These are phyloP conservation scores for Pleurotus tuber-regium DNA, from an alignment of 768 basidiomycete genomes.

Conservation along the genomic window DNA sequence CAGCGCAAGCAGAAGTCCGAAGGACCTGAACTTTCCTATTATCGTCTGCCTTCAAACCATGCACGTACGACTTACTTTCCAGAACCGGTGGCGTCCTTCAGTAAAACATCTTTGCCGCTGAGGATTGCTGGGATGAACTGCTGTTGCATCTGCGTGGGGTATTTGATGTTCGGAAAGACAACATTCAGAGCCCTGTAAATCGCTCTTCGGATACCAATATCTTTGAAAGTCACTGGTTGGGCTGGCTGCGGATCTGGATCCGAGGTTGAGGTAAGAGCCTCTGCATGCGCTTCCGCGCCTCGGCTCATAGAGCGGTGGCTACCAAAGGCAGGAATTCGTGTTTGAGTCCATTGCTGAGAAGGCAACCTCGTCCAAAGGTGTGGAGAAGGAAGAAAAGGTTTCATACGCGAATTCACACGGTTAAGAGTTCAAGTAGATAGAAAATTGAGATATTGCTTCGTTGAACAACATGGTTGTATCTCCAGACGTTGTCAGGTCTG, in stretches of 20 bases:
- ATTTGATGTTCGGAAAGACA: conserved; percentile 60
- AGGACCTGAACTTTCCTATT: conserved; percentile 50
- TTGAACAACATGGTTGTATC: neutral
- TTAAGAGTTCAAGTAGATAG: neutral
- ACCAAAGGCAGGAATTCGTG: neutral
- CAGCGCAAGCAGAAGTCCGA: conserved; percentile 65
- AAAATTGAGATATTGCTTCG: neutral
- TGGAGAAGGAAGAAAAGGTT: conserved; percentile 19
- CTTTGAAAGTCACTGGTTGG: conserved; percentile 38
- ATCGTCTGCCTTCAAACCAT: neutral
- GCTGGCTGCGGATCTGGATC: neutral
- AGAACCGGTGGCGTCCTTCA: conserved; percentile 72
- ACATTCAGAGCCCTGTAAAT: conserved; percentile 47
- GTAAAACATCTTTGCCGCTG: conserved; percentile 53
- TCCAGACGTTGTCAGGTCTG: no score
- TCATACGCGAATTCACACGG: conserved; percentile 16
- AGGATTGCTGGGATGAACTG: conserved; percentile 62
- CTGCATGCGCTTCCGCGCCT: conserved; percentile 21
- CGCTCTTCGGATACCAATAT: conserved; percentile 48
- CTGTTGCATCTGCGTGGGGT: conserved; percentile 59
- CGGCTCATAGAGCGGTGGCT: conserved; percentile 22
- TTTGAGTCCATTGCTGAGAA: neutral
- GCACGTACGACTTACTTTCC: conserved; percentile 61
- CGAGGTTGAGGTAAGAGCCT: conserved; percentile 4
- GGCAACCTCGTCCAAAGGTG: neutral